Base-by-base conservation (phyloP, 192 early-diverging fungal species). In the Entomortierella lignicola region DNA sequence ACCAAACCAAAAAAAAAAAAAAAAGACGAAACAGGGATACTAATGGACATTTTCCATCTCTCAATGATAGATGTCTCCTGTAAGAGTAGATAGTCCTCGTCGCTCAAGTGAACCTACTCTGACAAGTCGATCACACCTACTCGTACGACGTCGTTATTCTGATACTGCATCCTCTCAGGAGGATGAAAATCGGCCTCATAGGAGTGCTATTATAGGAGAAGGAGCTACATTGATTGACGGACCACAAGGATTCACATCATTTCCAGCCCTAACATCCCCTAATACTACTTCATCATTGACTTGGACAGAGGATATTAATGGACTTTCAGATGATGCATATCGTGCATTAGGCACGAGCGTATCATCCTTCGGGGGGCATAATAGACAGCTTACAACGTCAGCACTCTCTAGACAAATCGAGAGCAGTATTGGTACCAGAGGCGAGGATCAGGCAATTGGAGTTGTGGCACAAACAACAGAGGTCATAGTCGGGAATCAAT, bases 401-500 rank as follows among this genome's bases (percentile, higher is more conserved):
- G 59, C 29, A n/a, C n/a, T n/a, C n/a, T n/a, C n/a, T n/a, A 29
- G 59, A 30, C 62, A 64, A 25, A 0, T 25, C 2, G 62, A 64
- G 62, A 64, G 50, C 51, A 64, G 29, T 6, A 48, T 20, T 31
- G 17, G 20, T 31, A 15, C 12, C 20, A 47, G 4, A n/a, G n/a
- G n/a, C n/a, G n/a, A n/a, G n/a, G n/a, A n/a, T n/a, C n/a, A n/a
- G n/a, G n/a, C n/a, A n/a, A n/a, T n/a, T n/a, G n/a, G n/a, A 4
- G 20, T 47, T 47, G 44, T 15, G 17, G 15, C 44, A 47, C 44
- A 41, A 48, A 7, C 3, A 8, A 18, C 21, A 60, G 37, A 43
- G 47, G 47, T 4, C 15, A n/a, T 17, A 50, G 15, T 17, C 17
- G 15, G 47, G 15, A 29, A 26, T 25, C 52, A 54, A 32, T 2